These are phyloP conservation scores for Ceriops decandra DNA, from an alignment of 345 rosid species.

Conservation along the genomic window DNA sequence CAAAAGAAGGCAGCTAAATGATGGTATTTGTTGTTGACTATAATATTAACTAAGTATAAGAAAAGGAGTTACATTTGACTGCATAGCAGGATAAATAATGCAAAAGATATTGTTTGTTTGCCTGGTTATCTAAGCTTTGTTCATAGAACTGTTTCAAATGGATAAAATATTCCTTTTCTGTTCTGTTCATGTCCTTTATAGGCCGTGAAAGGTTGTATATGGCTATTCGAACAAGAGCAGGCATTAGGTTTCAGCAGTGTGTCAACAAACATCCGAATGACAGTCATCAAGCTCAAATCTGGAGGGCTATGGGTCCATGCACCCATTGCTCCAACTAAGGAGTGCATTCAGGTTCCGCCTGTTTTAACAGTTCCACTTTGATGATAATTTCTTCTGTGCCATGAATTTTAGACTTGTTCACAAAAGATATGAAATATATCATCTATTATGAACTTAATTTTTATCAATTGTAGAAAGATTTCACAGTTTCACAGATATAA, in stretches of 20 bases:
- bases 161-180: not conserved
- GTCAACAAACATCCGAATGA: constrained; percentile 91
- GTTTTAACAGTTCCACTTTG: not conserved
- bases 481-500: not conserved
- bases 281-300: constrained; percentile 89
- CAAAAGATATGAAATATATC: too few relatives aligned
- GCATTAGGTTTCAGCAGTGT: constrained; percentile 98
- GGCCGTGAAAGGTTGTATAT: constrained; percentile 84
- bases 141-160: not conserved
- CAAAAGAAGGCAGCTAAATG: not conserved
- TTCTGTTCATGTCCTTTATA: constrained; percentile 17
- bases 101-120: not conserved
- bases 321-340: constrained; percentile 97
- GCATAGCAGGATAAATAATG: too few relatives aligned
- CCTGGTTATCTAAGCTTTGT: not conserved
- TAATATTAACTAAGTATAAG: not conserved
- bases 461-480: not conserved
- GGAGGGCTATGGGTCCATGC: constrained; percentile 99
- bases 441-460: too few relatives aligned
- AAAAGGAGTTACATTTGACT: too few relatives aligned
- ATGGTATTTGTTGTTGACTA: too few relatives aligned
- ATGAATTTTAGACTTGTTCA: too few relatives aligned
- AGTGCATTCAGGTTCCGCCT: constrained; percentile 69
- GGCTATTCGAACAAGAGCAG: constrained; percentile 98
- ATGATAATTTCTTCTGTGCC: too few relatives aligned